A percentile compares a stretch with the other conserved stretches of the same genome.
Conservation (phyloP, 306 rosid genomes). For the Cicer pinnatifidum region DNA sequence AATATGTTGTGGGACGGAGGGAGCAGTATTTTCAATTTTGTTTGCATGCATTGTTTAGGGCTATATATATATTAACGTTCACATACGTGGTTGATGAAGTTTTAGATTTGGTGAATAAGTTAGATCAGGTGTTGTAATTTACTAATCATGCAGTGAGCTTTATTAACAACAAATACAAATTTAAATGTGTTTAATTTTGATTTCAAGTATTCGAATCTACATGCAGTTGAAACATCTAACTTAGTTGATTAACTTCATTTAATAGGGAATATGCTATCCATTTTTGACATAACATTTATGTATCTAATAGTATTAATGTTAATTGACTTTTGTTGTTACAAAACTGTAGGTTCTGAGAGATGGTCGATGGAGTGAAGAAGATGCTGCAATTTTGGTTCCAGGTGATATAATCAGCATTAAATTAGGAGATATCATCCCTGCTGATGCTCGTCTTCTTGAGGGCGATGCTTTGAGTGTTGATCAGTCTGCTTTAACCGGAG, state of each 20-base stretch:
- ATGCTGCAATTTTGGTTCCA: slow-evolving; percentile 93
- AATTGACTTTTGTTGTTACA: slow-evolving; percentile 35
- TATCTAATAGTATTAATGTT: not conserved
- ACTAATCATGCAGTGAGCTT: no score
- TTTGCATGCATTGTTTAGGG: not conserved
- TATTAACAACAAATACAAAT: no score
- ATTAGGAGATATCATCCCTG: slow-evolving; percentile 94
- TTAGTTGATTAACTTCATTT: no score
- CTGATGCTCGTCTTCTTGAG: slow-evolving; percentile 99
- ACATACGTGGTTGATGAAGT: no score
- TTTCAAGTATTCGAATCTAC: no score
- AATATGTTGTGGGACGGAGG: no score
- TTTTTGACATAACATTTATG: no score
- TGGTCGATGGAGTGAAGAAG: slow-evolving; percentile 93
- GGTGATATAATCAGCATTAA: slow-evolving; percentile 97
- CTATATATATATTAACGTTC: not conserved
- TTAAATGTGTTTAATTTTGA: no score
- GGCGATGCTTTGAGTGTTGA: slow-evolving; percentile 98
- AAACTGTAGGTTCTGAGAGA: slow-evolving; percentile 85
- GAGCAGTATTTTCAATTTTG: not conserved
- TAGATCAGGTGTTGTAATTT: no score
- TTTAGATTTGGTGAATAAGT: no score
- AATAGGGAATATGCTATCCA: no score
- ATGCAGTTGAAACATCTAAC: no score
- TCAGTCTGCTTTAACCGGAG: slow-evolving; percentile 98